These are phyloP conservation scores for Fusarium newnesense DNA, from an alignment of 2,329 filamentous ascomycete genomes.

Conservation along the genomic window DNA sequence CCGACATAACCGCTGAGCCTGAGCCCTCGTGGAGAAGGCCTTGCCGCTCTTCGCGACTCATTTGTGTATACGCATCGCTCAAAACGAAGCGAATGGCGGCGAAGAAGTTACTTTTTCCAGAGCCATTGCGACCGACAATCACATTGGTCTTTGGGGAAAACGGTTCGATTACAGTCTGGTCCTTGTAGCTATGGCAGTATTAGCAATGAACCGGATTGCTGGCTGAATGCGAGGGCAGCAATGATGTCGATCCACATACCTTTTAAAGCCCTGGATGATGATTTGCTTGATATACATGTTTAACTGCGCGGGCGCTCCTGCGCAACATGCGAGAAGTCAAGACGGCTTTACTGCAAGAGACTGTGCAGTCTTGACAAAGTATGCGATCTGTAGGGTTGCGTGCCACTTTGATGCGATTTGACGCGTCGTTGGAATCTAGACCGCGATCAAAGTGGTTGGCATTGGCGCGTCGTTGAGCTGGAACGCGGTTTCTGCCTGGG, in stretches of 20 bases:
- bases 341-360: slow-evolving; percentile 40
- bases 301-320: slow-evolving; percentile 52
- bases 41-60: slow-evolving; percentile 95
- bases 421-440: slow-evolving; percentile 40
- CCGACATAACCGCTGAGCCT: slow-evolving; percentile 97
- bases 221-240: slow-evolving; percentile 3
- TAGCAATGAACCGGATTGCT: slow-evolving; percentile 23
- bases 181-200: slow-evolving; percentile 82
- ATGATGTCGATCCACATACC: slow-evolving; percentile 62
- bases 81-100: slow-evolving; percentile 98
- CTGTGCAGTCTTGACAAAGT: slow-evolving; percentile 38
- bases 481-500: slow-evolving; percentile 41
- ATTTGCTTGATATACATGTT: slow-evolving; percentile 99
- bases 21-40: slow-evolving; percentile 97
- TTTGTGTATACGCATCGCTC: slow-evolving; percentile 95
- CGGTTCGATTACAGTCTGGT: slow-evolving; percentile 97
- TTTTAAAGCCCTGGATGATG: slow-evolving; percentile 99
- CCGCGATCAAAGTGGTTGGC: slow-evolving; percentile 44
- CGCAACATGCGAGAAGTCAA: slow-evolving; percentile 49
- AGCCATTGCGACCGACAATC: slow-evolving; percentile 98
- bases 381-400: slow-evolving; percentile 29
- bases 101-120: slow-evolving; percentile 99
- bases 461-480: slow-evolving; percentile 42
- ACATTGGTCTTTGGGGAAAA: slow-evolving; percentile 98
- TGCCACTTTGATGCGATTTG: slow-evolving; percentile 43